A percentile compares a stretch with the other conserved stretches of the same genome.
Conservation (phyloP, 176 grass and related monocot species). For the barley (Hordeum vulgare) region DNA sequence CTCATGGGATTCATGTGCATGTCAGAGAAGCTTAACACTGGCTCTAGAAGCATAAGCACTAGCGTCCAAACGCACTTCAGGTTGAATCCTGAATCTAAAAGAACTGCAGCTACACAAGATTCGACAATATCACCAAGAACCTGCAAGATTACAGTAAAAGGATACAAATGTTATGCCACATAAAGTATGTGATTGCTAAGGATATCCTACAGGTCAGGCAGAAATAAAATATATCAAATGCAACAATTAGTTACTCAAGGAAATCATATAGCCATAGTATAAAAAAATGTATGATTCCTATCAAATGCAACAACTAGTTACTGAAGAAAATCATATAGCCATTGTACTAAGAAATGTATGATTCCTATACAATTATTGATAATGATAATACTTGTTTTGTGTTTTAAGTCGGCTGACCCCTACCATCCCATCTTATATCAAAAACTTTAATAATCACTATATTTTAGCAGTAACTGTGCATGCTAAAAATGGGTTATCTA, state of each 20-base stretch:
- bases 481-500: slow-evolving; percentile 8
- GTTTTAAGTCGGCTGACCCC: background rate
- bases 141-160: slow-evolving; percentile 37
- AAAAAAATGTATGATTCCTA: too few relatives aligned
- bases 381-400: background rate
- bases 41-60: slow-evolving; percentile 65
- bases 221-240: background rate
- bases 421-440: background rate
- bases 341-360: background rate
- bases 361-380: slow-evolving; percentile 15
- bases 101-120: slow-evolving; percentile 90
- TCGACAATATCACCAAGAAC: slow-evolving; percentile 96
- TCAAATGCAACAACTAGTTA: background rate
- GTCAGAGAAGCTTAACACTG: slow-evolving; percentile 52
- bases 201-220: background rate
- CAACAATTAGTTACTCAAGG: background rate
- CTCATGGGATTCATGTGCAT: slow-evolving; percentile 74
- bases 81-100: slow-evolving; percentile 77
- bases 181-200: background rate
- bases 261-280: background rate
- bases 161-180: background rate
- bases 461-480: slow-evolving; percentile 2
- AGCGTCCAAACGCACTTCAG: slow-evolving; percentile 68
- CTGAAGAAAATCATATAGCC: background rate
- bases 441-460: slow-evolving; percentile 9